Evolutionary conservation across 2,329 filamentous ascomycete genomes (phyloP), one percentile per base, ranked within the genome.

Genomic region (Aspergillus hiratsukae): DNA sequence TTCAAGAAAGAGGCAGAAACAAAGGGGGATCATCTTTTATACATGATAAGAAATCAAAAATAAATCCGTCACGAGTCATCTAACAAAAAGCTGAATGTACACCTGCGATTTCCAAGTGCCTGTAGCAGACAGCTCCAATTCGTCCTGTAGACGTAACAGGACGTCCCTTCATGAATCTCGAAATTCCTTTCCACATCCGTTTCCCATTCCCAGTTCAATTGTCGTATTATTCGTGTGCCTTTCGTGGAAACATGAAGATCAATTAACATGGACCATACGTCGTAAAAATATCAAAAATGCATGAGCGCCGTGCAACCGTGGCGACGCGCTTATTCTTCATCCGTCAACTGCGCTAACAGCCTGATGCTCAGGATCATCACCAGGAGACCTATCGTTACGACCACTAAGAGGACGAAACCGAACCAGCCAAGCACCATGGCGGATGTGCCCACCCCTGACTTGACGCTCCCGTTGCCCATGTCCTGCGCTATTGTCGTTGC

Each of bases 361-460:
- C 87, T 84, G 71, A 97, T 94, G 77, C 91, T 97, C 73, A 97
- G 78, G 68, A 97, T 96, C 91, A 97, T 97, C 69, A 97, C 89
- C 60, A 99, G 79, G 74, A 97, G 62, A 55, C 93, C 94, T 69
- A 97, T 94, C 50, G 93, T 97, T 53, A 97, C 93, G 60, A 97
- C 88, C 66, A 99, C 96, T 62, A 99, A 81, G 53, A 97, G 75
- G 23, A 90, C 88, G 70, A 99, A 97, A 45, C 90, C 90, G 76
- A 99, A 97, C 94, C 94, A 99, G 57, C 94, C 94, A 69, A 99
- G 81, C 19, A 97, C 90, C 90, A 99, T 97, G 55, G 94, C 93
- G 41, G 88, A 90, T 50, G 90, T 92, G n/a, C 92, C 92, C 11
- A 97, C 91, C 35, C 92, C 92, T 55, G 87, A 90, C 72, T 83